Evolutionary conservation across 345 rosid genomes (phyloP), one percentile per base, ranked within the genome.

Genomic region (Moringa oleifera): DNA sequence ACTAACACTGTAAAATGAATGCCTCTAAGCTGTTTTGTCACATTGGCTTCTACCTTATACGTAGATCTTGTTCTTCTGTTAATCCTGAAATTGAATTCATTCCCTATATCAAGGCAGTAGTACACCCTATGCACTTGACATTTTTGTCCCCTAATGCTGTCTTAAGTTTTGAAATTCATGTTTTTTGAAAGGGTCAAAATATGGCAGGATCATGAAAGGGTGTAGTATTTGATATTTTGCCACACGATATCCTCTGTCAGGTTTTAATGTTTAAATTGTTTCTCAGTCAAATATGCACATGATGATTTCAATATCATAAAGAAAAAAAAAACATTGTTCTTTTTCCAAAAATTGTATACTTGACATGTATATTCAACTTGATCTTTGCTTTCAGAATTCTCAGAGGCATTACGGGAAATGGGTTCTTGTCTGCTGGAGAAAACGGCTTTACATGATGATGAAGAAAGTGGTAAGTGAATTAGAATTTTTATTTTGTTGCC

Each of bases 341-440:
- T 33, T 33, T 11, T 11, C 37, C 37, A 4, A 33, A 33, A 33
- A 33, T 33, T 33, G n/a, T 25, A 51, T 36, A 57, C 24, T 50
- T 0, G 17, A 51, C 19, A 33, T 54, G 52, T 51, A 58, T 51
- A 56, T 58, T 52, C 55, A 31, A 11, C 31, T 61, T 7, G 17
- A 41, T 21, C 73, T 69, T 6, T 61, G 25, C 49, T 71, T 68
- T 59, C 83, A 95, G 98, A 95, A 75, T 95, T 95, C 77, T 91
- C 99, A 4, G 99, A 89, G 68, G 89, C 99, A 4, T 70, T 95
- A 76, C 88, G 74, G 63, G 97, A 95, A 77, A 79, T 95, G 97
- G 98, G 99, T 69, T 72, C 83, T 41, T 91, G 91, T 79, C 81
- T 95, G 24, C 56, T 68, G 73, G 97, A 85, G 78, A 85, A 83